A percentile compares a stretch with the other conserved stretches of the same genome.
These are phyloP conservation scores for Venturia asperata DNA, from an alignment of 2,329 filamentous ascomycete species.

Conservation along the genomic window DNA sequence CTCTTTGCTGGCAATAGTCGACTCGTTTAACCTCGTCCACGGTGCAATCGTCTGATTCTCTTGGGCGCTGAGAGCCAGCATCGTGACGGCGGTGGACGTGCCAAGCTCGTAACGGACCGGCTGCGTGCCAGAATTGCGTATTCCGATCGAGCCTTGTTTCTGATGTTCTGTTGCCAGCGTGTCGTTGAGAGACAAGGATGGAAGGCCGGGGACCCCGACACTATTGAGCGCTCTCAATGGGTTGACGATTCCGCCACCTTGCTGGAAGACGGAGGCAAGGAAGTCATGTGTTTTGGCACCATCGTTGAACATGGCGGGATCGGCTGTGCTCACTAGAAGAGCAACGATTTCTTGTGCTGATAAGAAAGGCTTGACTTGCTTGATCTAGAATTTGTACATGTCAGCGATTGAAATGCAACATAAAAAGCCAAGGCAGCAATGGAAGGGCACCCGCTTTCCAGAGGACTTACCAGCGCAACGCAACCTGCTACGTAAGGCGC, in stretches of 20 bases:
- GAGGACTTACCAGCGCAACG: background rate
- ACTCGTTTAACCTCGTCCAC: background rate
- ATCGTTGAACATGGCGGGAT: background rate
- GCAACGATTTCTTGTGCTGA: background rate
- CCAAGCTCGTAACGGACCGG: background rate
- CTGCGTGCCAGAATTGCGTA: background rate
- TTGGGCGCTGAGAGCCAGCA: background rate
- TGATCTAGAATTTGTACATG: background rate
- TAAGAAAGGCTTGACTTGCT: background rate
- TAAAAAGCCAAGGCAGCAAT: too few relatives aligned
- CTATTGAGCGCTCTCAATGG: background rate
- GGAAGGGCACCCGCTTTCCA: background rate
- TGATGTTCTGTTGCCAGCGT: background rate
- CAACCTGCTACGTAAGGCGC: background rate
- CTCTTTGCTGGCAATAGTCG: background rate
- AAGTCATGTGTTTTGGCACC: background rate
- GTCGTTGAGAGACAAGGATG: background rate
- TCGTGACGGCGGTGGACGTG: background rate
- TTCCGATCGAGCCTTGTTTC: background rate
- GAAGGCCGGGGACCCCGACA: background rate
- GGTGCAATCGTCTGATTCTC: background rate
- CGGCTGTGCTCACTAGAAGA: background rate
- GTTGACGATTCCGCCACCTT: background rate
- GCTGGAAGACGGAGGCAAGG: background rate
- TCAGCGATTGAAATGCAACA: too few relatives aligned